Evolutionary conservation across 768 basidiomycete genomes (phyloP).

Genomic region (Dentipellis sp.): DNA sequence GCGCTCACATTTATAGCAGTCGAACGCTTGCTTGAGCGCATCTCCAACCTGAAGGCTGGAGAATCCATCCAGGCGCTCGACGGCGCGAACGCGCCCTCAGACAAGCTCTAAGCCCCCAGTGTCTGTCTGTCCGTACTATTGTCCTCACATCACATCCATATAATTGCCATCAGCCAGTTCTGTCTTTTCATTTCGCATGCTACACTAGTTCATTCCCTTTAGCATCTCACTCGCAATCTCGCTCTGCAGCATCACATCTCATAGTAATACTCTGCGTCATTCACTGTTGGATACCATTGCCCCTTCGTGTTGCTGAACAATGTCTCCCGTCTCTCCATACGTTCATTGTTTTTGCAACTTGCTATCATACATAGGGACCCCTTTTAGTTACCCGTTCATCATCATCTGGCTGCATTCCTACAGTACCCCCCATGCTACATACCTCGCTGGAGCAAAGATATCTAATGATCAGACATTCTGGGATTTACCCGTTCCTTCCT

Average conservation of each 20-base stretch:
- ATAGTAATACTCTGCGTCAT: not conserved
- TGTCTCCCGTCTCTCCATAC: not conserved
- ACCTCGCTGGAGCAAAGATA: not conserved
- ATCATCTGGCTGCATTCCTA: not conserved
- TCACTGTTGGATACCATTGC: not conserved
- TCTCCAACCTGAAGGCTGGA: slow-evolving; percentile 13
- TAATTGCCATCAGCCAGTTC: not conserved
- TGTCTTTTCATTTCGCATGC: not conserved
- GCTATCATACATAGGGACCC: slow-evolving; percentile 1
- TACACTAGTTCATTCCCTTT: not conserved
- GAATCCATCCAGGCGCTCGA: slow-evolving; percentile 11
- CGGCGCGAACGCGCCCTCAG: slow-evolving; percentile 1
- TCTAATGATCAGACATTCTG: not conserved
- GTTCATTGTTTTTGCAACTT: slow-evolving; percentile 3
- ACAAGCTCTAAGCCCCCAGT: not conserved
- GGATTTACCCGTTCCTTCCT: not conserved
- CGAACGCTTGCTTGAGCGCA: slow-evolving; percentile 59
- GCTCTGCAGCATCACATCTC: not conserved
- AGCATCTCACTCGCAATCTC: slow-evolving; percentile 1
- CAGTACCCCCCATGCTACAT: not conserved
- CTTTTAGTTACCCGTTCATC: not conserved
- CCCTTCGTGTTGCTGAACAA: not conserved
- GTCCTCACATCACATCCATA: not conserved
- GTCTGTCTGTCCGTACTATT: too few relatives aligned
- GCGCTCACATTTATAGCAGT: slow-evolving; percentile 29